Evolutionary conservation across 2,329 filamentous ascomycete genomes (phyloP).

Genomic region (Aspergillus proliferans): DNA sequence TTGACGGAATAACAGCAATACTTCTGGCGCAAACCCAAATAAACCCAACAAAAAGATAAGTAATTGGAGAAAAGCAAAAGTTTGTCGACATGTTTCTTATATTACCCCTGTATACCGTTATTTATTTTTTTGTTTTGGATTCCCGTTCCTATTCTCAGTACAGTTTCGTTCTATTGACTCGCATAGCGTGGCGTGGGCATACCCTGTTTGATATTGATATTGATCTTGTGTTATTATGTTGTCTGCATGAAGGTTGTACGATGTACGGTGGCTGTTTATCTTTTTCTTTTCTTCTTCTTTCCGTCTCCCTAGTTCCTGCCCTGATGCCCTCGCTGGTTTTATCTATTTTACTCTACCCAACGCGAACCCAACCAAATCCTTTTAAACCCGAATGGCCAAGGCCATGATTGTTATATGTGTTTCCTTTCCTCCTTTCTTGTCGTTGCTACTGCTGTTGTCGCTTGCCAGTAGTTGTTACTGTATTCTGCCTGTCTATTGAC

Average conservation of each 20-base stretch:
- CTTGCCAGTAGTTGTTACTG: not conserved
- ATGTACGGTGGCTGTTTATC: constrained; percentile 6
- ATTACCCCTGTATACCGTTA: constrained; percentile 2
- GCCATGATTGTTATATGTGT: not conserved
- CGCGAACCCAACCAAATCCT: not conserved
- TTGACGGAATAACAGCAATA: constrained; percentile 53
- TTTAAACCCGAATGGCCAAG: not conserved
- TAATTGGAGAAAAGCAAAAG: not conserved
- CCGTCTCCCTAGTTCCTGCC: constrained; percentile 2
- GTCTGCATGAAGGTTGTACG: constrained; percentile 16
- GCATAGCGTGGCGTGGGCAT: constrained; percentile 42
- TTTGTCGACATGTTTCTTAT: not conserved
- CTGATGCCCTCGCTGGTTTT: not conserved
- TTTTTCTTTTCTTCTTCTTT: constrained; percentile 7
- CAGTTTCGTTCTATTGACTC: constrained; percentile 24
- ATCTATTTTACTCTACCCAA: no score
- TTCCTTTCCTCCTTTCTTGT: not conserved
- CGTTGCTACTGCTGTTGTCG: not conserved
- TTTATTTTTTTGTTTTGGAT: constrained; percentile 5
- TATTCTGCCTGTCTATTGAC: not conserved
- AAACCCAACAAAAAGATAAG: constrained; percentile 7
- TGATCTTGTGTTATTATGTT: constrained; percentile 9
- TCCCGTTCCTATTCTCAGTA: constrained; percentile 23
- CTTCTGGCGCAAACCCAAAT: constrained; percentile 62
- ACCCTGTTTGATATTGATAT: constrained; percentile 25